Percentiles rank a stretch among this genome's conserved stretches.
Evolutionary conservation across 2,329 filamentous ascomycete species (phyloP).

Genomic region (Pseudogymnoascus sp.): DNA sequence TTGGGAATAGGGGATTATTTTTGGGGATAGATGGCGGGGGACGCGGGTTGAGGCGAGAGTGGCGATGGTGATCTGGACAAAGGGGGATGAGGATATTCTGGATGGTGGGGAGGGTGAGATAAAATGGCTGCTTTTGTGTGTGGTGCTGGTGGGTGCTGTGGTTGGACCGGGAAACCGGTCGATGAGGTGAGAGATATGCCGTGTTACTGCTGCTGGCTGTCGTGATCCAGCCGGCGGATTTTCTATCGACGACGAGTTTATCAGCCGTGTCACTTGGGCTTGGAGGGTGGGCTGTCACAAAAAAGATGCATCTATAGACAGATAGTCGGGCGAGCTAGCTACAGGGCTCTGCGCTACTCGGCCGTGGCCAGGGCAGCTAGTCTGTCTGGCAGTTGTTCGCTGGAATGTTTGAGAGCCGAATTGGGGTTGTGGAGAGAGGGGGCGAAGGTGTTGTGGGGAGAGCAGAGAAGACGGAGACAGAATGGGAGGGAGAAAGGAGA

Average conservation of each 20-base stretch:
- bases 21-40: not conserved
- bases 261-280: not conserved
- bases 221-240: not conserved
- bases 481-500: not conserved
- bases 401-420: not conserved
- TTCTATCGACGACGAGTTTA: not conserved
- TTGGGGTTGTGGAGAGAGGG: not conserved
- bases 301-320: not conserved
- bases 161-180: not conserved
- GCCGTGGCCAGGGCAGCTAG: not conserved
- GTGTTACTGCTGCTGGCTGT: not conserved
- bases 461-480: not conserved
- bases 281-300: not conserved
- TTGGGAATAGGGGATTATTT: too few relatives aligned
- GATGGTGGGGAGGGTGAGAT: not conserved
- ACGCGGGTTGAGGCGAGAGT: not conserved
- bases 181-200: not conserved
- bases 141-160: not conserved
- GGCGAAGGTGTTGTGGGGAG: not conserved
- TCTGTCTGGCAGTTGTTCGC: not conserved
- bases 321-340: not conserved
- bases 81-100: not conserved
- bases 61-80: not conserved
- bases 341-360: not conserved
- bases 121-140: not conserved